phyloP scores from a whole-genome alignment of 2,329 filamentous ascomycete genomes.

The Raffaelea deltoideospora region DNA sequence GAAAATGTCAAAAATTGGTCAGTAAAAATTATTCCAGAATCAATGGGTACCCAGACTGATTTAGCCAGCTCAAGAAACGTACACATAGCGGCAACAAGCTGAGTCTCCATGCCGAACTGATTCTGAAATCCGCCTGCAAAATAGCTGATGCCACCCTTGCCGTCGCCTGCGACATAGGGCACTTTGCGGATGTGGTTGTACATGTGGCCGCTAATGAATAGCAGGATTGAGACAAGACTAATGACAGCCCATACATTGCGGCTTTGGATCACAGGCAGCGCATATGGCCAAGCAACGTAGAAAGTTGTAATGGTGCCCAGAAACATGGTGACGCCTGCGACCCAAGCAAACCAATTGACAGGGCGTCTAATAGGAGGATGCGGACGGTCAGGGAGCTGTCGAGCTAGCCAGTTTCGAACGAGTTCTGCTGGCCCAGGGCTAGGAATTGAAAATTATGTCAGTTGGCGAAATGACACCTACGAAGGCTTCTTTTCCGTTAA shows the following conservation, averaged over 20 bases:
- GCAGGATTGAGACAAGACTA: slow-evolving; percentile 73
- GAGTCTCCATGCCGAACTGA: slow-evolving; percentile 87
- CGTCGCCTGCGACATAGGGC: slow-evolving; percentile 78
- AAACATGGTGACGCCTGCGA: slow-evolving; percentile 50
- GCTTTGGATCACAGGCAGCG: slow-evolving; percentile 71
- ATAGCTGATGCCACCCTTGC: slow-evolving; percentile 73
- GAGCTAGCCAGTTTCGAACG: slow-evolving; percentile 62
- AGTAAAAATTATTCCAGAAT: background rate
- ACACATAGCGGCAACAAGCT: slow-evolving; percentile 91
- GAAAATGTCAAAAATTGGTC: background rate
- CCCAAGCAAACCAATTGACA: slow-evolving; percentile 70
- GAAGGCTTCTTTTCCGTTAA: too few species aligned
- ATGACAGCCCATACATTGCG: slow-evolving; percentile 88
- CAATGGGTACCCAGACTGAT: too few species aligned
- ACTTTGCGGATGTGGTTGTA: slow-evolving; percentile 97
- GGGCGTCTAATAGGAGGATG: slow-evolving; percentile 70
- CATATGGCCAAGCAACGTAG: slow-evolving; percentile 59
- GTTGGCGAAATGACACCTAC: background rate
- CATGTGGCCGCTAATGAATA: slow-evolving; percentile 97
- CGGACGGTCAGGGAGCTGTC: slow-evolving; percentile 62
- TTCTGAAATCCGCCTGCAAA: slow-evolving; percentile 87
- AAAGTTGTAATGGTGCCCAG: slow-evolving; percentile 55
- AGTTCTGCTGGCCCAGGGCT: slow-evolving; percentile 64
- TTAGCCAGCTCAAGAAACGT: slow-evolving; percentile 20
- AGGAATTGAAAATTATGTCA: background rate